Conservation (phyloP, 1,284 basidiomycete species). For the Marasmius fiardii region DNA sequence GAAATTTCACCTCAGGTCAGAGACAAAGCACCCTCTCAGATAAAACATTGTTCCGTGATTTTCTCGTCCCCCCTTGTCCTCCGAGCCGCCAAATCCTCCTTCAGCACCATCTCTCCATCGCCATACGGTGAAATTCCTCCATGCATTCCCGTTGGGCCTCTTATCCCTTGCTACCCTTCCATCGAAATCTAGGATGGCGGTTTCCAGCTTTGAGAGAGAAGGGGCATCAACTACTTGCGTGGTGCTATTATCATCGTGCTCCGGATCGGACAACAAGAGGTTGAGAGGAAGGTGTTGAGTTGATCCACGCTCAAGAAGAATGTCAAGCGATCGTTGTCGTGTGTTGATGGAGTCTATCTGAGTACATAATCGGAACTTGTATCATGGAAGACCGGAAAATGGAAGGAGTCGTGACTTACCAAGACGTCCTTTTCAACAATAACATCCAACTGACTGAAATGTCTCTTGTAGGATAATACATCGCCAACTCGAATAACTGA, state of each 20-base stretch:
- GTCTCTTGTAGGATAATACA: constrained; percentile 46
- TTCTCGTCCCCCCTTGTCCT: constrained; percentile 44
- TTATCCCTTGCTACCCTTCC: constrained; percentile 37
- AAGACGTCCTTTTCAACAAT: constrained; percentile 52
- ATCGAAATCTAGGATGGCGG: constrained; percentile 45
- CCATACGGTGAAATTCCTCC: constrained; percentile 52
- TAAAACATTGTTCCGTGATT: constrained; percentile 52
- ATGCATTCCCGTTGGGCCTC: constrained; percentile 45
- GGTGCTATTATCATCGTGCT: constrained; percentile 21
- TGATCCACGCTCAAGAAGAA: constrained; percentile 38
- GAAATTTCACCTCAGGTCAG: constrained; percentile 3
- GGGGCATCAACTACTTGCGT: constrained; percentile 37
- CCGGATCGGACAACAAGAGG: constrained; percentile 31
- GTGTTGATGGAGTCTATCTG: constrained; percentile 45
- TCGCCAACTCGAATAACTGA: constrained; percentile 47
- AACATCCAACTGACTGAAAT: constrained; percentile 33
- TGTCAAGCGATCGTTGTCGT: constrained; percentile 34
- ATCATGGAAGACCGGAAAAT: background rate
- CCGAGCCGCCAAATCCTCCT: constrained; percentile 20
- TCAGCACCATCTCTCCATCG: constrained; percentile 32
- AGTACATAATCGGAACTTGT: background rate
- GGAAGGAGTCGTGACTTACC: constrained; percentile 26
- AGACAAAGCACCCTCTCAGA: constrained; percentile 39
- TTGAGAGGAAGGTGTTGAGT: constrained; percentile 31
- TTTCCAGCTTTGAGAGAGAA: constrained; percentile 47